Conservation (phyloP, 176 grass and related monocot genomes). For the Oryza glaberrima region DNA sequence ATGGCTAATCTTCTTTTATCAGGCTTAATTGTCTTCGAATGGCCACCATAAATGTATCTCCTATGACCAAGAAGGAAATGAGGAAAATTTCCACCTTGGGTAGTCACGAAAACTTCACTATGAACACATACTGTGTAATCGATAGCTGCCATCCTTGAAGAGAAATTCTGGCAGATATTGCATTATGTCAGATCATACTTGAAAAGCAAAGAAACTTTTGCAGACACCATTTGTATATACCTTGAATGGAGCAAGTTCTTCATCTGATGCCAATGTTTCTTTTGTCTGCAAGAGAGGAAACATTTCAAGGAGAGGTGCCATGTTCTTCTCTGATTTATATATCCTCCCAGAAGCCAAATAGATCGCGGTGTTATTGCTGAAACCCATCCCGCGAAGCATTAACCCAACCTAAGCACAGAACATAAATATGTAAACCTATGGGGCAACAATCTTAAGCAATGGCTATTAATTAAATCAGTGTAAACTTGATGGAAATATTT, state of each 20-base stretch:
- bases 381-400: slow-evolving; percentile 95
- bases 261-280: slow-evolving; percentile 83
- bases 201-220: background rate
- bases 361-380: slow-evolving; percentile 84
- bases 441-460: background rate
- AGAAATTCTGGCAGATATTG: slow-evolving; percentile 75
- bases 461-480: slow-evolving; percentile 2
- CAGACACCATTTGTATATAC: slow-evolving; percentile 40
- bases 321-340: slow-evolving; percentile 93
- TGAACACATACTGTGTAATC: slow-evolving; percentile 94
- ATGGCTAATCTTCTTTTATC: slow-evolving; percentile 96
- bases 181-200: slow-evolving; percentile 22
- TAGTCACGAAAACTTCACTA: slow-evolving; percentile 94
- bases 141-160: slow-evolving; percentile 97
- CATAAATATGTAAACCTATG: slow-evolving; percentile 20
- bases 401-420: slow-evolving; percentile 78
- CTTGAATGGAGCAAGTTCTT: slow-evolving; percentile 92
- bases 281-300: slow-evolving; percentile 97
- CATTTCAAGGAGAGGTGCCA: slow-evolving; percentile 98
- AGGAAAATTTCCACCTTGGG: slow-evolving; percentile 98
- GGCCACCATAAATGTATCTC: slow-evolving; percentile 86
- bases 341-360: slow-evolving; percentile 99
- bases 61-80: slow-evolving; percentile 94
- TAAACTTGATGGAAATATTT: slow-evolving; percentile 22
- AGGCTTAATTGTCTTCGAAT: slow-evolving; percentile 96